phyloP scores from a whole-genome alignment of 352 stramenopile species.

The Phytophthora multivora region DNA sequence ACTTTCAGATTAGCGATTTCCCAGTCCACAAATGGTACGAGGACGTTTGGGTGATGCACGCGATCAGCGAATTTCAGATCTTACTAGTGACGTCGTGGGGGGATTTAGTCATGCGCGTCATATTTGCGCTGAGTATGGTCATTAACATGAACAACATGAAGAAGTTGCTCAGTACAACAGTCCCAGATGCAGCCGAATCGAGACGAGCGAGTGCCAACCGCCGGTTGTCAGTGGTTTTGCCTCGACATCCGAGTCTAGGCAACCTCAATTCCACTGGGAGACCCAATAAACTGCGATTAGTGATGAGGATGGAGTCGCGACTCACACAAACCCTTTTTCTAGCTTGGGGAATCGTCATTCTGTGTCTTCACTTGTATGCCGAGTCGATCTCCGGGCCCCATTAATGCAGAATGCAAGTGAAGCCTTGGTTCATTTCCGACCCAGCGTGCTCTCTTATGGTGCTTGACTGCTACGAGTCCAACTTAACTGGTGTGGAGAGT shows the following conservation, averaged over 20 bases:
- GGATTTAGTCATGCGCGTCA: slow-evolving; percentile 35
- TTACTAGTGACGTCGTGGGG: slow-evolving; percentile 42
- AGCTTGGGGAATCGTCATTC: slow-evolving; percentile 25
- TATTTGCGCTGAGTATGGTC: slow-evolving; percentile 47
- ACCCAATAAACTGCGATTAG: not conserved
- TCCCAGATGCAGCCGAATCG: too few species aligned
- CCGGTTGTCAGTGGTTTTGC: too few species aligned
- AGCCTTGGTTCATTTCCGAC: slow-evolving; percentile 30
- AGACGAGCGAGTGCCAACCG: too few species aligned
- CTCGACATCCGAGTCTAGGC: too few species aligned
- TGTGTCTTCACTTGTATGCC: slow-evolving; percentile 26
- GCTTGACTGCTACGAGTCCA: slow-evolving; percentile 22
- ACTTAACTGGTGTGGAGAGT: not conserved
- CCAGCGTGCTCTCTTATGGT: slow-evolving; percentile 35
- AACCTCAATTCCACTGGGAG: not conserved
- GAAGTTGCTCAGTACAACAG: slow-evolving; percentile 13
- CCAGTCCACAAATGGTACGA: not conserved
- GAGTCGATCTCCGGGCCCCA: not conserved
- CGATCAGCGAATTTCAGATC: slow-evolving; percentile 36
- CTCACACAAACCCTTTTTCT: not conserved
- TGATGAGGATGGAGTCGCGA: not conserved
- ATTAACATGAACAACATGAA: slow-evolving; percentile 40
- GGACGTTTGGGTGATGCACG: slow-evolving; percentile 24
- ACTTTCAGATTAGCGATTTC: not conserved
- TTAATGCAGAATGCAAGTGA: slow-evolving; percentile 34